Base-by-base conservation (phyloP, 805 yeast genomes). In the Candida koratica region DNA sequence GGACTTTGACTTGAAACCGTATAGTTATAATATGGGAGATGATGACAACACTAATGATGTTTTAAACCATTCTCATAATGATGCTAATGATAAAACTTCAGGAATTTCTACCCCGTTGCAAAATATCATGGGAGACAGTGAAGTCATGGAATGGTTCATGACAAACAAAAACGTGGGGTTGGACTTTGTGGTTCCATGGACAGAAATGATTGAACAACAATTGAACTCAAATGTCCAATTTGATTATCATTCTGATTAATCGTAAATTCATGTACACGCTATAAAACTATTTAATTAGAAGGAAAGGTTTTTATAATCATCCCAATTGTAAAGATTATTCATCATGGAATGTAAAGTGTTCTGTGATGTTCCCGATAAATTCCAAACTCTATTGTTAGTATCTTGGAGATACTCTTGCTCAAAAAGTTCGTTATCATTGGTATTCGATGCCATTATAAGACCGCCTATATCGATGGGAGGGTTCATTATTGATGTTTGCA, bases 131-230 rank as follows among this genome's bases (percentile, higher is more conserved):
- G 68, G 65, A 2, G 71, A 65, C 32, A 61, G 58, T 32, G 71
- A 64, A 43, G 65, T 66, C 10, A 63, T 65, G 60, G 72, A 66
- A 20, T 67, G 70, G 69, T 64, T 67, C 42, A 51, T 58, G 20
- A 64, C 57, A 35, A 61, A 67, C 43, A 48, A 50, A 26, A 60
- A 64, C 36, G 53, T 64, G 13, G 69, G 70, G 7, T 54, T 67
- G 30, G 73, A 67, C 38, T 67, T 67, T 23, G 72, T 81, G 18
- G 89, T 80, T 25, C 86, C 86, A 2, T 83, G 88, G 80, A 82
- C 90, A 0, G 85, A 81, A 52, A 79, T 81, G 75, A 73, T 83
- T 27, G 90, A 82, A 52, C 80, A 77, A 46, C 85, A 79, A 41
- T 71, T 76, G 40, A 57, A 56, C 36, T 47, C 52, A 9, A 59